Evolutionary conservation across 2,329 filamentous ascomycete species (phyloP).

Genomic region (Xylariaceae sp.): DNA sequence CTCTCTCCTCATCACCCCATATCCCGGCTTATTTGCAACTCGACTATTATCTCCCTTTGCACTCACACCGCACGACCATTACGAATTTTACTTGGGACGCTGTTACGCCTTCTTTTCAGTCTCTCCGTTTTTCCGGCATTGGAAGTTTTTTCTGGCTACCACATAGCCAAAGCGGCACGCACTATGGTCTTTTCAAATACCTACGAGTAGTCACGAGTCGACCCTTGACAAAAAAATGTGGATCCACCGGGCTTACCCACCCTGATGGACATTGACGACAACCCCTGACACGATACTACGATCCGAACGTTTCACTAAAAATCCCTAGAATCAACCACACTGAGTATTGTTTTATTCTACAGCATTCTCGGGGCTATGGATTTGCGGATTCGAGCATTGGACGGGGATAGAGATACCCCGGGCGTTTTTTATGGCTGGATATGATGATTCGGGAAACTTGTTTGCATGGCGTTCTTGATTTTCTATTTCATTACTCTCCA

Average conservation of each 20-base stretch:
- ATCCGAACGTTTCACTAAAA: slow-evolving; percentile 7
- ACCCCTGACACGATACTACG: slow-evolving; percentile 12
- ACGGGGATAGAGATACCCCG: slow-evolving; percentile 19
- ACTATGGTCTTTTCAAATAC: slow-evolving; percentile 6
- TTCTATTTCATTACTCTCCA: not conserved
- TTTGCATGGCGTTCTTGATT: slow-evolving; percentile 5
- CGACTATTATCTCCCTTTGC: slow-evolving; percentile 5
- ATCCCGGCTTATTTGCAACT: not conserved
- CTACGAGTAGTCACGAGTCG: not conserved
- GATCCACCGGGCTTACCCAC: slow-evolving; percentile 3
- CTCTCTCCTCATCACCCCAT: not conserved
- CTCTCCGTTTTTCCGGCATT: slow-evolving; percentile 5
- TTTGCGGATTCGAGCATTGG: slow-evolving; percentile 17
- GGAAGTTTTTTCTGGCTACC: not conserved
- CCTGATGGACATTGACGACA: not conserved
- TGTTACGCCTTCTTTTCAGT: slow-evolving; percentile 5
- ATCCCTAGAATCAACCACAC: slow-evolving; percentile 4
- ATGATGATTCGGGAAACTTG: slow-evolving; percentile 4
- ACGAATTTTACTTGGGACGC: slow-evolving; percentile 13
- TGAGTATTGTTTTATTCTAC: slow-evolving; percentile 6
- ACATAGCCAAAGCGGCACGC: slow-evolving; percentile 11
- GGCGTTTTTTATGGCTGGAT: slow-evolving; percentile 16
- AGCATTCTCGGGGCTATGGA: slow-evolving; percentile 15
- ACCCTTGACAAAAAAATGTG: not conserved
- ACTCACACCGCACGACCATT: slow-evolving; percentile 9